Percentiles rank a stretch among this genome's conserved stretches.
Conservation (phyloP, 2,329 filamentous ascomycete species). For the Colletotrichum echinochloae region DNA sequence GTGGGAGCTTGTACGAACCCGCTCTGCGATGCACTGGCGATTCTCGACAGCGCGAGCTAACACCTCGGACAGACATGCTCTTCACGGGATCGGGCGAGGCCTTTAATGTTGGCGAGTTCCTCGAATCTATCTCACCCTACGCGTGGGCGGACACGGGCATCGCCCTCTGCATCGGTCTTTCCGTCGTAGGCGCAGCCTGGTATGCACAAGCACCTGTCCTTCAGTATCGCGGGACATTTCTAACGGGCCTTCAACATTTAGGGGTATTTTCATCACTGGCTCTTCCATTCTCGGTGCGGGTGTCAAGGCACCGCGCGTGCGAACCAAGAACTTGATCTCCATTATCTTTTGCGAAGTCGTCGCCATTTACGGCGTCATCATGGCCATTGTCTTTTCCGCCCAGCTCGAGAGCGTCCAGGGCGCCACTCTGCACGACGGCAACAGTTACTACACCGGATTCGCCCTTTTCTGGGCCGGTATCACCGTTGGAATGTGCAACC, state of each 20-base stretch:
- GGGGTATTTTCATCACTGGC: constrained; percentile 99
- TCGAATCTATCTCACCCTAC: constrained; percentile 93
- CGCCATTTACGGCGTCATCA: constrained; percentile 99
- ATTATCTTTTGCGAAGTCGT: constrained; percentile 99
- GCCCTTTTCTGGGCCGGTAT: constrained; percentile 96
- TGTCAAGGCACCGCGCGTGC: constrained; percentile 95
- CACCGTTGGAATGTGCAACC: constrained; percentile 94
- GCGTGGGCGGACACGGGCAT: constrained; percentile 94
- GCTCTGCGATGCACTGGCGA: constrained; percentile 27
- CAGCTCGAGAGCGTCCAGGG: constrained; percentile 78
- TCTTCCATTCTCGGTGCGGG: constrained; percentile 97
- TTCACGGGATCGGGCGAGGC: constrained; percentile 96
- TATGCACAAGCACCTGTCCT: constrained; percentile 57
- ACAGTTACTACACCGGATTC: constrained; percentile 93
- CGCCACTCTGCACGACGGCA: constrained; percentile 76
- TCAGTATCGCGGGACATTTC: constrained; percentile 11
- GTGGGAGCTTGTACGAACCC: constrained; percentile 80
- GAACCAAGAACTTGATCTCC: constrained; percentile 99
- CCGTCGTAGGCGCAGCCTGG: constrained; percentile 98
- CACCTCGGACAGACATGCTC: constrained; percentile 83
- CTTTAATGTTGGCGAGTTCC: constrained; percentile 96
- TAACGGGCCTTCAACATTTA: constrained; percentile 52
- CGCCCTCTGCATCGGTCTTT: constrained; percentile 92
- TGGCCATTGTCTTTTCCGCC: constrained; percentile 97
- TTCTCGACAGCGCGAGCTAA: constrained; percentile 32